Evolutionary conservation across 2,329 filamentous ascomycete genomes (phyloP).

Genomic region (Paecilomyces sp.): DNA sequence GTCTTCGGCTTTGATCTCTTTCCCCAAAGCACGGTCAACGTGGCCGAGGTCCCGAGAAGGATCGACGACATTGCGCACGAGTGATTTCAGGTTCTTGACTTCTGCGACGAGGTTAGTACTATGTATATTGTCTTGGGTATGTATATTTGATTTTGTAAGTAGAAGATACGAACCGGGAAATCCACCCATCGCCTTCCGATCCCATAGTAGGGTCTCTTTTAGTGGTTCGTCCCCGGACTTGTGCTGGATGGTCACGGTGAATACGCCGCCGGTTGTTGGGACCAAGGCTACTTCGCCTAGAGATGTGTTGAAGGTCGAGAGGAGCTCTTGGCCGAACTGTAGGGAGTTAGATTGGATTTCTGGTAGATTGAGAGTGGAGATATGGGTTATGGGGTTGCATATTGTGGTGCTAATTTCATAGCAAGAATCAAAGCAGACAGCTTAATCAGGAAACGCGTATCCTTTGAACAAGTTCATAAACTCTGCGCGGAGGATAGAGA

Average conservation of each 20-base stretch:
- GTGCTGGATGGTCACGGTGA: constrained; percentile 60
- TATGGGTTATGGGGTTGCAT: background rate
- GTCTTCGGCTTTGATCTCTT: background rate
- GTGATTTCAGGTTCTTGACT: constrained; percentile 82
- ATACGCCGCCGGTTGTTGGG: constrained; percentile 77
- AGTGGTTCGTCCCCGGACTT: constrained; percentile 18
- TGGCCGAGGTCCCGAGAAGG: constrained; percentile 74
- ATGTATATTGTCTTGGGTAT: background rate
- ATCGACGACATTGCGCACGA: constrained; percentile 74
- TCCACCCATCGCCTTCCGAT: constrained; percentile 76
- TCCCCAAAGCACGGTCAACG: constrained; percentile 51
- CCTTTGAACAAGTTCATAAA: too few relatives aligned
- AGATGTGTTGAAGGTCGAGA: constrained; percentile 79
- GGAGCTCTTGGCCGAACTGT: constrained; percentile 87
- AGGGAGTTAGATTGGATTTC: background rate
- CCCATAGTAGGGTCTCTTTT: constrained; percentile 65
- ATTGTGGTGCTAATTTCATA: too few relatives aligned
- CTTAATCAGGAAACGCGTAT: too few relatives aligned
- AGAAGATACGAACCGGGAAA: constrained; percentile 59
- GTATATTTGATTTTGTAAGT: background rate
- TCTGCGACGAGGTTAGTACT: constrained; percentile 40
- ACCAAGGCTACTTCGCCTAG: constrained; percentile 84
- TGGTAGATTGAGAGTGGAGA: background rate
- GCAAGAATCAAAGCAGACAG: too few relatives aligned
- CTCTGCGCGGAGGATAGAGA: too few relatives aligned